Base-by-base conservation (phyloP, 768 basidiomycete species). In the Lactifluus hygrophoroides region DNA sequence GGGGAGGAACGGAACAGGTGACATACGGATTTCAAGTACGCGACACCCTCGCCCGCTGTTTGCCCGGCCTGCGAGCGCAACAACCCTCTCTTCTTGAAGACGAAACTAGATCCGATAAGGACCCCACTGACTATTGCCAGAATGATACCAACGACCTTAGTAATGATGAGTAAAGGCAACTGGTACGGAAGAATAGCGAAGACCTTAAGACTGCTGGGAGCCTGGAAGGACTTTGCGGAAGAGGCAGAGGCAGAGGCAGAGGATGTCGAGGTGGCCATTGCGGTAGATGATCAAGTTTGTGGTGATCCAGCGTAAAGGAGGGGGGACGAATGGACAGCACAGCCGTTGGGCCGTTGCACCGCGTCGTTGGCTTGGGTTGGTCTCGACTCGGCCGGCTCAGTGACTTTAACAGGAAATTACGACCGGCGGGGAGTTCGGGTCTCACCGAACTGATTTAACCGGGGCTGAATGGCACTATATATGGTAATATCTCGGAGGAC, bases 1-100 rank as follows among this genome's bases (percentile, higher is more conserved):
- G 52, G 37, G 51, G 46, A 40, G 25, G 46, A 35, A 51, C 27
- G 32, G 23, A 54, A 13, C 5, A 23, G 23, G 30, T 38, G 21
- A 76, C 88, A 71, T 70, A 91, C 89, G 68, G 88, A 91, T 75
- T 95, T 97, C 68, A 98, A 82, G 75, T 98, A 99, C 13, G 82
- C 91, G 58, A 95, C 92, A 30, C 95, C 94, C 69, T 90, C 88
- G 55, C 89, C 89, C 3, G 85, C 81, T 40, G 73, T 71, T 58
- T 87, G 85, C 64, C 89, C 92, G 59, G 88, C 86, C 76, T 90
- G 88, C 69, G 85, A 83, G 71, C 83, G 78, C 53, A 92, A 69
- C 19, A 92, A 76, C 9, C 90, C 95, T 68, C 92, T 96, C 81
- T 99, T 99, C 83, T 99, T 99, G 76, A 99, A 87, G 2, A 98